These are phyloP conservation scores for Colletotrichum sp. DNA, from an alignment of 2,329 filamentous ascomycete genomes.

Conservation along the genomic window DNA sequence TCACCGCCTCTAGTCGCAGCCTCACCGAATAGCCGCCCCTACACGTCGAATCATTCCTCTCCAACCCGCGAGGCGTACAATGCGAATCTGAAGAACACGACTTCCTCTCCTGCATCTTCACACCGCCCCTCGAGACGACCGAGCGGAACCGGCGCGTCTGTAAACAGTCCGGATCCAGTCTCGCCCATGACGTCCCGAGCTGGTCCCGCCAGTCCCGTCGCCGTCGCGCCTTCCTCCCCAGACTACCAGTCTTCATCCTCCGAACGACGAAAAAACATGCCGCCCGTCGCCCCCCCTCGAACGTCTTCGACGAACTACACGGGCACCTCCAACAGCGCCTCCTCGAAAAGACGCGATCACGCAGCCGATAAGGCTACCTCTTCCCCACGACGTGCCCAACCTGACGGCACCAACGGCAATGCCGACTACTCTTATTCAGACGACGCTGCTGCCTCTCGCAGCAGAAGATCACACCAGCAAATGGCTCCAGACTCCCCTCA, in stretches of 20 bases:
- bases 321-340: constrained; percentile 43
- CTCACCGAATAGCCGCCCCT: constrained; percentile 55
- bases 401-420: constrained; percentile 40
- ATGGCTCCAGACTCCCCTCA: constrained; percentile 43
- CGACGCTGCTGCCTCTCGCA: constrained; percentile 43
- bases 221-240: constrained; percentile 41
- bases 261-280: constrained; percentile 64
- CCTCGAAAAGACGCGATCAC: constrained; percentile 49
- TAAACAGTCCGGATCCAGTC: constrained; percentile 37
- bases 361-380: constrained; percentile 48
- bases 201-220: constrained; percentile 46
- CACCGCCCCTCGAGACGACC: constrained; percentile 59
- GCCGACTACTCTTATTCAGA: constrained; percentile 31
- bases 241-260: constrained; percentile 50
- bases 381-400: constrained; percentile 45
- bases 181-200: constrained; percentile 54
- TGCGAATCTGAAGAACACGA: constrained; percentile 52
- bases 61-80: constrained; percentile 62
- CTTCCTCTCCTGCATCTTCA: constrained; percentile 55
- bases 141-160: constrained; percentile 51
- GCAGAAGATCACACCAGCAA: constrained; percentile 42
- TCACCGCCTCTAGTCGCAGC: constrained; percentile 49
- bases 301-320: constrained; percentile 73
- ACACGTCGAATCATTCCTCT: constrained; percentile 56
- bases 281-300: constrained; percentile 78